Percentiles rank a stretch among this genome's conserved stretches.
Conservation (phyloP, 345 rosid species). For the Euphorbia pulcherrima region DNA sequence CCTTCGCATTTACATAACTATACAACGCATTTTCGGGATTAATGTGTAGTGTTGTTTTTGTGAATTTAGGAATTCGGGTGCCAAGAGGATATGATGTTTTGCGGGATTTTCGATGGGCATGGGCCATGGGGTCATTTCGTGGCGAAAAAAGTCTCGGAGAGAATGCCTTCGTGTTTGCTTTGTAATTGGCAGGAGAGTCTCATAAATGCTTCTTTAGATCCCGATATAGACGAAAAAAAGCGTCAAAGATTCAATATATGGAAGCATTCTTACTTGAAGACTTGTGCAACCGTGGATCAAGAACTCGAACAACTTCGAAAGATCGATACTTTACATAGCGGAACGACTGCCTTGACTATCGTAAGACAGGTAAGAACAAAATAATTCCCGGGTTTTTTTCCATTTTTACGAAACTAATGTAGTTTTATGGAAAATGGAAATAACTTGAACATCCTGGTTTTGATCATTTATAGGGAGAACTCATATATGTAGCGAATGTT, state of each 20-base stretch:
- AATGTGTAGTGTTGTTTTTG: conserved; percentile 9
- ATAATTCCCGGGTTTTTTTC: background rate
- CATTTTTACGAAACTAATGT: too few relatives aligned
- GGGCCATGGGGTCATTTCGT: conserved; percentile 97
- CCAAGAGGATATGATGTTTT: conserved; percentile 78
- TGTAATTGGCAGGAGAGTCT: conserved; percentile 80
- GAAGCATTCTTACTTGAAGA: conserved; percentile 72
- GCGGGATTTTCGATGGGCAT: conserved; percentile 94
- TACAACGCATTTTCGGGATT: background rate
- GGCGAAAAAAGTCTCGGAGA: conserved; percentile 69
- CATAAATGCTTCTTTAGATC: conserved; percentile 45
- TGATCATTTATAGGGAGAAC: conserved; percentile 54
- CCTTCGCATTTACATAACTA: too few relatives aligned
- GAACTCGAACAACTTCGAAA: conserved; percentile 64
- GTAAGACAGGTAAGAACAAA: conserved; percentile 64
- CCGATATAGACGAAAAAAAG: conserved; percentile 45
- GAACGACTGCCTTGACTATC: conserved; percentile 74
- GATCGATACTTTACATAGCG: conserved; percentile 74
- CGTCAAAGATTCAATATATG: conserved; percentile 53
- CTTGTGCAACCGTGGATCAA: conserved; percentile 73
- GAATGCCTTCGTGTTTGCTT: conserved; percentile 65
- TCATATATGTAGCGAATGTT: conserved; percentile 61
- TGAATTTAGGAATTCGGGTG: conserved; percentile 69
- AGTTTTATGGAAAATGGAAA: background rate
- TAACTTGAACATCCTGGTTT: conserved; percentile 4